Evolutionary conservation across 1,139 yeast species (phyloP).

Genomic region (Pichia sp.): DNA sequence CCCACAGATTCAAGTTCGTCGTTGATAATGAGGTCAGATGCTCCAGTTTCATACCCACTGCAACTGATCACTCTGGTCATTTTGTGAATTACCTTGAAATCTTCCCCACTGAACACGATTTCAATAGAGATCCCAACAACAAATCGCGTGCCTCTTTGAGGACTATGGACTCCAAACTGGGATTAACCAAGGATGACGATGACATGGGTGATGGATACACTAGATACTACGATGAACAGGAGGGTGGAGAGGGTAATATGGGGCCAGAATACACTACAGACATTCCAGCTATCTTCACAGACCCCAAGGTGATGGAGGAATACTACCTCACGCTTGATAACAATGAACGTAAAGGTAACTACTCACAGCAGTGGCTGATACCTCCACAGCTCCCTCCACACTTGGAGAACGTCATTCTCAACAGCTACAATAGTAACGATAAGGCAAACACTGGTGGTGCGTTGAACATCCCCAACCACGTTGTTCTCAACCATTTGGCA

Average conservation of each 20-base stretch:
- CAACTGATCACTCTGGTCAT: constrained; percentile 97
- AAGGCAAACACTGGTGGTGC: constrained; percentile 66
- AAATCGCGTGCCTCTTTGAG: constrained; percentile 27
- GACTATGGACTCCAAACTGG: constrained; percentile 43
- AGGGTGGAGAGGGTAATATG: constrained; percentile 14
- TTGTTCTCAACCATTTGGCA: constrained; percentile 87
- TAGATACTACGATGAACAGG: constrained; percentile 51
- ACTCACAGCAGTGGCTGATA: constrained; percentile 67
- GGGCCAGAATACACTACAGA: constrained; percentile 45
- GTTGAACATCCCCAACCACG: constrained; percentile 89
- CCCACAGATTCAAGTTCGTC: constrained; percentile 88
- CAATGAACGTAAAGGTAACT: constrained; percentile 57
- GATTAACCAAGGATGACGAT: constrained; percentile 58
- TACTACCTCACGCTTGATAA: constrained; percentile 68
- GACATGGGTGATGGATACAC: constrained; percentile 80
- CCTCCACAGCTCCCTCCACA: constrained; percentile 98
- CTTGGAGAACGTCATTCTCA: constrained; percentile 82
- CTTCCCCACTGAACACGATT: constrained; percentile 36
- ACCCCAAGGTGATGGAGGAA: constrained; percentile 74
- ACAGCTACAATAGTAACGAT: constrained; percentile 55
- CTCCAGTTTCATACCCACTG: constrained; percentile 86
- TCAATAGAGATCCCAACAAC: constrained; percentile 21
- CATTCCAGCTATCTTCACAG: constrained; percentile 88
- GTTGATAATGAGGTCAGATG: constrained; percentile 92
- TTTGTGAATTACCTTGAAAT: constrained; percentile 89